phyloP scores from a whole-genome alignment of 1,284 basidiomycete species.

The Bondarzewia mesenterica region DNA sequence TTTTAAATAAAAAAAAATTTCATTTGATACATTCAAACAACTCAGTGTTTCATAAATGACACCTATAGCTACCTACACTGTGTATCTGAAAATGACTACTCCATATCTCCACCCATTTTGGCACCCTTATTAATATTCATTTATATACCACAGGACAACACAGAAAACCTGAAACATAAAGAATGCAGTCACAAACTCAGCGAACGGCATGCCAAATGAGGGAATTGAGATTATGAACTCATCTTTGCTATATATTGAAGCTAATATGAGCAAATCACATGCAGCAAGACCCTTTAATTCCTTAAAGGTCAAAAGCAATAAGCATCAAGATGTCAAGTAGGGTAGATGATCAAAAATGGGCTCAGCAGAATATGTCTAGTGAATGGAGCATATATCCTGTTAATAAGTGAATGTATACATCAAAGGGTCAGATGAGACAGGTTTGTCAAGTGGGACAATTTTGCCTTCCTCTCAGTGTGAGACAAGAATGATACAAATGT shows the following conservation, averaged over 20 bases:
- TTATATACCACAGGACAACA: constrained; percentile 90
- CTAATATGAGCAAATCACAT: constrained; percentile 36
- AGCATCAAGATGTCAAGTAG: constrained; percentile 79
- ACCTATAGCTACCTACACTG: no score
- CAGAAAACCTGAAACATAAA: constrained; percentile 97
- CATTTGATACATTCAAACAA: no score
- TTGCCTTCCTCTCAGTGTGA: constrained; percentile 88
- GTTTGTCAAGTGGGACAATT: constrained; percentile 74
- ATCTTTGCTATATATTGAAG: constrained; percentile 78
- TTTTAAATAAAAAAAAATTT: no score
- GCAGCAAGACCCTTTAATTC: constrained; percentile 39
- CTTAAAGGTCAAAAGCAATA: constrained; percentile 64
- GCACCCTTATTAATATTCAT: constrained; percentile 99
- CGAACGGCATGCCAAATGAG: constrained; percentile 81
- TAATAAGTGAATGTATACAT: constrained; percentile 92
- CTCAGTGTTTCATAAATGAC: no score
- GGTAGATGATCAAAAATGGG: constrained; percentile 76
- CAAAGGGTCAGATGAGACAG: constrained; percentile 42
- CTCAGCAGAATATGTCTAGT: constrained; percentile 44
- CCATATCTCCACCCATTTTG: no score
- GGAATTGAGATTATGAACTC: constrained; percentile 95
- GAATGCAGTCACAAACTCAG: constrained; percentile 90
- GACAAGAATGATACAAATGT: constrained; percentile 80
- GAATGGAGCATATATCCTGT: constrained; percentile 86
- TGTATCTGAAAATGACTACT: no score